Base-by-base conservation (phyloP, 495 filamentous ascomycete genomes). In the Aspergillus campestris region DNA sequence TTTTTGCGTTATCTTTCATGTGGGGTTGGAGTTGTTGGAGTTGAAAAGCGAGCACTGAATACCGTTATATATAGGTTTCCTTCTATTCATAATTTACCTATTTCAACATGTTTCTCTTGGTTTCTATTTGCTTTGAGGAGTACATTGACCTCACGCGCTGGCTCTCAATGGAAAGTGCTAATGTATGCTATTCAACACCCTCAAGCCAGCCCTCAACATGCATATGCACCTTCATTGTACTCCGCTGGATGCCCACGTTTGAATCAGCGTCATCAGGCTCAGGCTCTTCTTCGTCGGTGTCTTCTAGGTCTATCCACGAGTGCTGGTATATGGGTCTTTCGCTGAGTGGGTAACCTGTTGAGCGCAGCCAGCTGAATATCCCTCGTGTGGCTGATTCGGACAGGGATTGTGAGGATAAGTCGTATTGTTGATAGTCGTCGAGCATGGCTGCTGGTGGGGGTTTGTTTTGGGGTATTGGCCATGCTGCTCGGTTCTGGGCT, bases 271-370 rank as follows among this genome's bases (percentile, higher is more conserved):
- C 38, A 36, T 50, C 50, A 12, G 13, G 9, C 14, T 39, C 42
- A 13, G 31, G 13, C 13, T 42, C 38, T 43, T 56, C 55, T 39
- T 59, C 50, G 28, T 60, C 57, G 29, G 39, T 45, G 50, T 13
- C 42, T 47, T 51, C 58, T 24, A 61, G 24, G 44, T 55, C 59
- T 28, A 60, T 29, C 59, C 58, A 65, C n/a, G 59, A 56, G 52
- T 60, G 49, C 34, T 60, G 36, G 38, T 65, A 58, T 36, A 65
- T 50, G 7, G 31, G 7, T 45, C 30, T 60, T 51, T 62, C 59
- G 36, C 31, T 40, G 6, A 7, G 13, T 11, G 52, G 47, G 29
- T 48, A 51, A 10, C 52, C 48, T 29, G 53, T 56, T 29, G 42
- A 47, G 35, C 45, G 38, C 47, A 56, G 31, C 53, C 53, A 56